A percentile compares a stretch with the other conserved stretches of the same genome.
These are phyloP conservation scores for Epichloe glyceriae DNA, from an alignment of 2,329 filamentous ascomycete genomes.

Conservation along the genomic window DNA sequence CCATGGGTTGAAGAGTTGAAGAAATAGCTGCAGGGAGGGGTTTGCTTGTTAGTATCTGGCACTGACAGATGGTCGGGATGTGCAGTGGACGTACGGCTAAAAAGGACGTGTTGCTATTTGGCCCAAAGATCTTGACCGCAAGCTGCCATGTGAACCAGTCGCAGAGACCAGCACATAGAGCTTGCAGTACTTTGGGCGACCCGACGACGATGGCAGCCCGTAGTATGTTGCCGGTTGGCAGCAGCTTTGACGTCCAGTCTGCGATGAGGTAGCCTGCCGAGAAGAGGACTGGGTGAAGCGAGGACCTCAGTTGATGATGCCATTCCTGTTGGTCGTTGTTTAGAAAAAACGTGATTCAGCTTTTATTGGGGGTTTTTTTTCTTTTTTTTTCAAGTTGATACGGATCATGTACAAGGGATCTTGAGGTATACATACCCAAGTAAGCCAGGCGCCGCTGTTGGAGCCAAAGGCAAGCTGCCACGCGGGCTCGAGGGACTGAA, in stretches of 20 bases:
- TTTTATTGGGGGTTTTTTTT: neutral
- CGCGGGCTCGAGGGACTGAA: constrained; percentile 87
- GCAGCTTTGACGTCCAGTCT: constrained; percentile 39
- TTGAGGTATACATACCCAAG: constrained; percentile 56
- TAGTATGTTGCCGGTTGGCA: constrained; percentile 39
- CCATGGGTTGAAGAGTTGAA: constrained; percentile 47
- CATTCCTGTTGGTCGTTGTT: constrained; percentile 60
- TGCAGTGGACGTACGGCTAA: constrained; percentile 42
- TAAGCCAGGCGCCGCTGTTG: constrained; percentile 75
- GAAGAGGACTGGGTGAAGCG: constrained; percentile 82
- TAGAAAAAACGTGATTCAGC: neutral
- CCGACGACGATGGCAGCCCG: constrained; percentile 56
- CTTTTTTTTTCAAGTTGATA: neutral
- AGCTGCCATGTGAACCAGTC: constrained; percentile 87
- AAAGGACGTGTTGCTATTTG: constrained; percentile 47
- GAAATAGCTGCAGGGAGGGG: constrained; percentile 17
- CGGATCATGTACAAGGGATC: constrained; percentile 7
- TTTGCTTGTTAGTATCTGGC: neutral
- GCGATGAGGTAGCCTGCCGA: constrained; percentile 56
- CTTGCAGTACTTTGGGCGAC: constrained; percentile 65
- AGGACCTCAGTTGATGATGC: constrained; percentile 75
- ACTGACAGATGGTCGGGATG: neutral
- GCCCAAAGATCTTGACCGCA: constrained; percentile 59
- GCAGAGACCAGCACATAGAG: constrained; percentile 59
- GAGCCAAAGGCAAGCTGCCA: constrained; percentile 78